Evolutionary conservation across 2,329 filamentous ascomycete genomes (phyloP), one percentile per base, ranked within the genome.

Genomic region (Aspergillus arachidicola): DNA sequence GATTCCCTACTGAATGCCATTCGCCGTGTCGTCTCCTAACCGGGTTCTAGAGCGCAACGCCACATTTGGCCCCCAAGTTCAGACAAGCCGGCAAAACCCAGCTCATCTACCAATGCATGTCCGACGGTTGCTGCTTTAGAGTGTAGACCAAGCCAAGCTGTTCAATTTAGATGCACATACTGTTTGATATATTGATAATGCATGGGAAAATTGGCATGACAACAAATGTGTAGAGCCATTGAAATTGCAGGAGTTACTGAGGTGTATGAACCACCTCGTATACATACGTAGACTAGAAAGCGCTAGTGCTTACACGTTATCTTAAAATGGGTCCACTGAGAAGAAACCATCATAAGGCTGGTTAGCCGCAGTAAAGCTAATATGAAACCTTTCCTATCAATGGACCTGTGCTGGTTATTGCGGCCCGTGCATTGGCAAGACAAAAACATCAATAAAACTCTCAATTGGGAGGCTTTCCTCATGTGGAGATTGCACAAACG

Each of bases 51-150:
- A 10, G 21, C 43, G 10, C 4, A 46, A 5, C n/a, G 43, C 21
- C 43, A 23, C 43, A 23, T 12, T 46, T 12, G 43, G n/a, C 43
- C 43, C n/a, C 43, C n/a, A 46, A 46, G 21, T 3, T 3, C 4
- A 19, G 36, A 41, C 43, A 45, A 45, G n/a, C 4, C 43, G n/a
- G 4, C n/a, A 12, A 23, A 45, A 19, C 10, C 0, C 19, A n/a
- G 3, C 41, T 46, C 19, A 19, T n/a, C 16, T 9, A 41, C 10
- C 6, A 9, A 9, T 9, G 9, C 19, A n/a, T 41, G 38, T 16
- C 5, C 16, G 34, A 0, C 6, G 1, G 34, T 7, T 2, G 7
- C 7, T 4, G 21, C 41, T 4, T 19, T 1, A 4, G 19, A n/a
- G 9, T 21, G 0, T 43, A 21, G 4, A 21, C 41, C 4, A 11